A percentile compares a stretch with the other conserved stretches of the same genome.
These are phyloP conservation scores for Talaromyces trachyspermus DNA, from an alignment of 495 filamentous ascomycete genomes.

Conservation along the genomic window DNA sequence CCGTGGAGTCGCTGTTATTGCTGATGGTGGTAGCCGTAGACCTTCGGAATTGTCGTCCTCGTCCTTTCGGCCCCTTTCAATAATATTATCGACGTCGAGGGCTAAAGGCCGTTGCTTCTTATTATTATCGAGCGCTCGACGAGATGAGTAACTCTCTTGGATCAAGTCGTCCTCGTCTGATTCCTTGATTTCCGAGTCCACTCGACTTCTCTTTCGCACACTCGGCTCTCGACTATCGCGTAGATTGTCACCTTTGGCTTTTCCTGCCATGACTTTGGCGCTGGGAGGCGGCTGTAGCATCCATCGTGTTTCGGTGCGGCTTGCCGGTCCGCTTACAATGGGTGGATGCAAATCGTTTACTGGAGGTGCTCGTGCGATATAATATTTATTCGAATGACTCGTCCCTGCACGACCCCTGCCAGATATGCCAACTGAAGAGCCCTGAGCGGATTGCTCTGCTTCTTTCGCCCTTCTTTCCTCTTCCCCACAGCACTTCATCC, in stretches of 20 bases:
- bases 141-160: conserved; percentile 4
- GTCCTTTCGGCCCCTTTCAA: not conserved
- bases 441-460: too few species aligned
- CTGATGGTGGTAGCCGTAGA: not conserved
- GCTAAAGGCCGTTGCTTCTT: conserved; percentile 4
- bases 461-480: conserved; percentile 20
- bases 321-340: conserved; percentile 66
- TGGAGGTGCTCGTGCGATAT: conserved; percentile 61
- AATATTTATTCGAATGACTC: conserved; percentile 48
- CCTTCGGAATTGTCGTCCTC: not conserved
- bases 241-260: conserved; percentile 43
- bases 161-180: conserved; percentile 1
- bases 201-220: not conserved
- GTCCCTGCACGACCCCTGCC: conserved; percentile 36
- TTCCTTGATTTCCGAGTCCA: conserved; percentile 5
- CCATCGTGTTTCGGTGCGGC: conserved; percentile 67
- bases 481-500: conserved; percentile 77
- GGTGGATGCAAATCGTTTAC: conserved; percentile 85
- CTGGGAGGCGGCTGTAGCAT: conserved; percentile 85
- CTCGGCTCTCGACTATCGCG: conserved; percentile 6
- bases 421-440: conserved; percentile 47
- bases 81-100: not conserved
- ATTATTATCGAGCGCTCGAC: not conserved
- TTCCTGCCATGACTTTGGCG: conserved; percentile 81
- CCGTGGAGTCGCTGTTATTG: conserved; percentile 10